Evolutionary conservation across 2,329 filamentous ascomycete species (phyloP), one percentile per base, ranked within the genome.

Genomic region (Aspergillus udagawae): DNA sequence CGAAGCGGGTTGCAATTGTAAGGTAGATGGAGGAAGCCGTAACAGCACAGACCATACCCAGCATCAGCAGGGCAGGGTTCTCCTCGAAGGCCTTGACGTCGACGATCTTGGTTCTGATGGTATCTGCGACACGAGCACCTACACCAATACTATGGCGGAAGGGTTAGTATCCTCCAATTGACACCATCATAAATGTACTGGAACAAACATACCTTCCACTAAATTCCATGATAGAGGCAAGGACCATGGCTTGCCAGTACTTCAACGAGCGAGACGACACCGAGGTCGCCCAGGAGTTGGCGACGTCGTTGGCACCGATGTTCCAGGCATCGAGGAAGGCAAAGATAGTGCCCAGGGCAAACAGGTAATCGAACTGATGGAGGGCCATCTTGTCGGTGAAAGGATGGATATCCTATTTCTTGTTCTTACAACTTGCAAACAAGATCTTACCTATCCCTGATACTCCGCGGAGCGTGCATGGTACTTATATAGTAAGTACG

Each of bases 261-360:
- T 56, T 60, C 47, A 63, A 3, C 12, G 61, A 63, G 9, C 61
- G 61, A 35, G 61, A 63, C 25, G 61, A 63, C 12, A 63, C 56
- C 6, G 61, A 63, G 1, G 61, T 63, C 17, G 61, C 61, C 57
- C 57, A 63, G 3, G 61, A 63, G 54, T 63, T 63, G 57, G 61
- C 61, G 14, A 59, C 60, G 62, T 63, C 61, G 29, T 63, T 63
- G 56, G 61, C 61, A 27, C 61, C 61, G 10, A 63, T 63, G 35
- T 63, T 63, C 57, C 57, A 63, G 3, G 61, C 61, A 48, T 63
- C 61, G 2, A 63, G 61, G 32, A 63, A 63, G 7, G 61, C 59
- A 52, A 63, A 63, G n/a, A 63, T 63, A 21, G 61, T 63, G 44
- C 61, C 61, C 5, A 63, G 29, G 44, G 61, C 61, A 45, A 63